phyloP scores from a whole-genome alignment of 176 grass and related monocot species.

The Rhynchospora pubera region DNA sequence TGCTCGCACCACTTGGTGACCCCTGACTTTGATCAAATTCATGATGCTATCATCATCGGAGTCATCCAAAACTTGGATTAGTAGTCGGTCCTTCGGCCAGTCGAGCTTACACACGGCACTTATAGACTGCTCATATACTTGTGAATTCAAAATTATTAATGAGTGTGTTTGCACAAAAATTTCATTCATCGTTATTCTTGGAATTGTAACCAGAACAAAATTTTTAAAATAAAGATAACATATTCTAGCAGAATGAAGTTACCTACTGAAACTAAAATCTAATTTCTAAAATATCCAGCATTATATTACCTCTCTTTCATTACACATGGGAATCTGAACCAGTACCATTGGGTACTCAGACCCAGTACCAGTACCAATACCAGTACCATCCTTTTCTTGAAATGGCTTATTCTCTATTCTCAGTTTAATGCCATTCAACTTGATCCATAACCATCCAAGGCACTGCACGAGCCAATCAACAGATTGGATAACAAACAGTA shows the following conservation, averaged over 20 bases:
- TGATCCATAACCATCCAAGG: constrained; percentile 83
- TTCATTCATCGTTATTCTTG: not conserved
- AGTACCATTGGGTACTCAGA: constrained; percentile 66
- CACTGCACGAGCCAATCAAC: constrained; percentile 67
- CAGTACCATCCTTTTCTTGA: constrained; percentile 36
- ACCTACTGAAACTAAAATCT: not conserved
- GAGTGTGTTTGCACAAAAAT: not conserved
- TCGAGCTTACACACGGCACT: constrained; percentile 66
- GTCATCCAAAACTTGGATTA: constrained; percentile 78
- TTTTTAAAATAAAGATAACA: too few species aligned
- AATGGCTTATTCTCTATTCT: constrained; percentile 12
- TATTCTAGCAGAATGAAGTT: not conserved
- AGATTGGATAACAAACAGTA: constrained; percentile 77
- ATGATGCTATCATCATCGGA: constrained; percentile 62
- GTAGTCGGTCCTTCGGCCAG: constrained; percentile 57
- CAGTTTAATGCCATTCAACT: constrained; percentile 59
- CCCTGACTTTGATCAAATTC: constrained; percentile 61
- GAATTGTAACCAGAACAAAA: not conserved
- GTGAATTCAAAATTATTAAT: constrained; percentile 24
- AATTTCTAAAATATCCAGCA: constrained; percentile 14
- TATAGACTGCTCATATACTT: constrained; percentile 95
- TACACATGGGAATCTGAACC: constrained; percentile 96
- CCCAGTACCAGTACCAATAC: constrained; percentile 33
- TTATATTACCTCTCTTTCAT: constrained; percentile 71
- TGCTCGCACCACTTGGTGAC: constrained; percentile 66